A percentile compares a stretch with the other conserved stretches of the same genome.
Evolutionary conservation across 106 monocot genomes (phyloP).

Genomic region (Chionographis japonica): DNA sequence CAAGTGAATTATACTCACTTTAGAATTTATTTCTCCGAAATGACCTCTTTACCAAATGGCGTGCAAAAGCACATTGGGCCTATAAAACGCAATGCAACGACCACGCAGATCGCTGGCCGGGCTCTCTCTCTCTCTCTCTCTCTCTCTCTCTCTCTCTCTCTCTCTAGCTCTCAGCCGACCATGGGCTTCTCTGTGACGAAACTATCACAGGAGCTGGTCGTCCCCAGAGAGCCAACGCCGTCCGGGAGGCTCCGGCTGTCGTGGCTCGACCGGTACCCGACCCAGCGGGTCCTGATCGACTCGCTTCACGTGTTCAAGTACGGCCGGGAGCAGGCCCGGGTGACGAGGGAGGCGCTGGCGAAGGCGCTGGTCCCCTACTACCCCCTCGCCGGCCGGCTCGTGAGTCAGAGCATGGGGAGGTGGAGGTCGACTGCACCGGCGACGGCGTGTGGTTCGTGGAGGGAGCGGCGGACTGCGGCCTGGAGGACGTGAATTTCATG

Average conservation of each 20-base stretch:
- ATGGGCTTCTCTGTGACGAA: conserved; percentile 8
- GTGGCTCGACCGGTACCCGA: conserved; percentile 1
- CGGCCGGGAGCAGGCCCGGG: conserved; percentile 11
- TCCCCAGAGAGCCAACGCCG: conserved; percentile 5
- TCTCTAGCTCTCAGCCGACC: background rate
- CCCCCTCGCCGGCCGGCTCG: conserved; percentile 32
- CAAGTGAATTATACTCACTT: too few relatives aligned
- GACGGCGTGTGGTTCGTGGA: conserved; percentile 33
- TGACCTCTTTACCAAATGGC: too few relatives aligned
- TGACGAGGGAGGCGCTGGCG: conserved; percentile 20
- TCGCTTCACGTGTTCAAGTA: conserved; percentile 30
- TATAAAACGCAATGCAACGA: too few relatives aligned
- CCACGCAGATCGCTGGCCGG: too few relatives aligned
- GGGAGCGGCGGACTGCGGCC: conserved; percentile 17
- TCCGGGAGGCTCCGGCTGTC: conserved; percentile 5
- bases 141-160: too few relatives aligned
- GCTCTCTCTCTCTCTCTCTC: too few relatives aligned
- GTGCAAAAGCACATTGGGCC: too few relatives aligned
- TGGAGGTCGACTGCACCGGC: conserved; percentile 28
- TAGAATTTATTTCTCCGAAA: too few relatives aligned
- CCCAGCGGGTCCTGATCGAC: background rate
- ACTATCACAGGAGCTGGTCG: background rate
- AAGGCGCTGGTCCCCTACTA: conserved; percentile 33
- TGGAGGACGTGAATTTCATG: conserved; percentile 25
- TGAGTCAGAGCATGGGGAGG: conserved; percentile 7